Conservation (phyloP, 2,329 filamentous ascomycete genomes). For the Pseudogymnoascus pannorum region DNA sequence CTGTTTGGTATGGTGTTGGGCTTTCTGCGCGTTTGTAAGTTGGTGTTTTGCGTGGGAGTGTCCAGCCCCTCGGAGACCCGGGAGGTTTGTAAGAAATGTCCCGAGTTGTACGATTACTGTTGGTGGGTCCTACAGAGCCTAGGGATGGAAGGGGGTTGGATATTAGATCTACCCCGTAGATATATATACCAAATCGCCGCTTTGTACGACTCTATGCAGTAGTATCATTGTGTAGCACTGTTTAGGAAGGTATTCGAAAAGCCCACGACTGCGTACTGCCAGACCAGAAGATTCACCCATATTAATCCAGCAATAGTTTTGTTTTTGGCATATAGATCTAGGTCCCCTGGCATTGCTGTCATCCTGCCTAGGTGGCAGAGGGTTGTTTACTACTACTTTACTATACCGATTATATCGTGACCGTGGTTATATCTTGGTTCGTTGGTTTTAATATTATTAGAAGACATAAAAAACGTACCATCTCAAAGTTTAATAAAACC, state of each 20-base stretch:
- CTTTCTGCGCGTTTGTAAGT: slow-evolving; percentile 36
- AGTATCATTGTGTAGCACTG: background rate
- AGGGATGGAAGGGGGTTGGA: background rate
- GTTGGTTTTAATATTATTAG: no score
- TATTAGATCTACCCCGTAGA: background rate
- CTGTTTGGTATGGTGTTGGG: slow-evolving; percentile 70
- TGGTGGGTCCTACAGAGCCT: background rate
- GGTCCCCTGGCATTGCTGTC: background rate
- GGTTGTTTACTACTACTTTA: background rate
- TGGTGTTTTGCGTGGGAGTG: background rate
- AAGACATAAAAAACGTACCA: background rate
- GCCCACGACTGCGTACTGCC: background rate
- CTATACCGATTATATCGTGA: background rate
- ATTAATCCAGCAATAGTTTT: background rate
- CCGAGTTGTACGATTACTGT: background rate
- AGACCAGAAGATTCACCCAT: background rate
- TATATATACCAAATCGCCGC: background rate
- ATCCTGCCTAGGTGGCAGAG: background rate
- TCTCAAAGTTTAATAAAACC: background rate
- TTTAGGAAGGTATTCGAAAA: background rate
- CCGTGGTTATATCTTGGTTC: no score
- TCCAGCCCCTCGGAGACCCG: background rate
- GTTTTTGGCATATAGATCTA: background rate
- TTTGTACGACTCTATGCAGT: background rate
- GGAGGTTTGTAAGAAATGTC: background rate